Evolutionary conservation across 1,284 basidiomycete genomes (phyloP), one percentile per base, ranked within the genome.

Genomic region (Fomitiporia mediterranea): DNA sequence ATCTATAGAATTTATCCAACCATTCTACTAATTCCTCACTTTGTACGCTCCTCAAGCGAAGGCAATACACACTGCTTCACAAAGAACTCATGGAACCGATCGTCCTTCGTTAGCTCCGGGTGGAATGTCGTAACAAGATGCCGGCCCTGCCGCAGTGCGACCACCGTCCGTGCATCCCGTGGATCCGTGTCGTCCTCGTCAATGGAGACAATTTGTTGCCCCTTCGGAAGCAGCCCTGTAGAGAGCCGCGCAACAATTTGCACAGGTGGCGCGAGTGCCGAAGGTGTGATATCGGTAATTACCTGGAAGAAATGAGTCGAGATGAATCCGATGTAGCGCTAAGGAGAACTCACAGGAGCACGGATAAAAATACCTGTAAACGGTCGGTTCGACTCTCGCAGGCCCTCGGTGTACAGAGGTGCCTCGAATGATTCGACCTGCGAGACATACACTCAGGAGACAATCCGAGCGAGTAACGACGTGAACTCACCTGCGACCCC

Each of bases 351-450:
- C 63, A 91, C 87, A 1, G 96, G 96, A 35, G 96, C 96, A 39
- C 96, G 91, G 64, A 99, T 99, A 72, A 99, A 99, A 43, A 98
- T 81, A 0, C 91, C 92, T 34, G 81, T 85, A 70, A 95, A 97
- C 0, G 90, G 83, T 37, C 71, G 68, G 1, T 80, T 70, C 0
- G 88, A 68, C 49, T 88, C 72, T 32, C 77, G 72, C 11, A 98
- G 72, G 25, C 80, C 82, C 9, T 81, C 76, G 3, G 95, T 84
- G 19, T 73, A 66, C 9, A 98, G 74, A 0, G 82, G 78, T 0
- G 84, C 86, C 68, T 97, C 93, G 67, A 98, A 98, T 2, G 91
- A 94, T 67, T 95, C 94, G 5, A 93, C 76, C 89, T 91, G 61
- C 8, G 15, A 38, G 19, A 54, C 34, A 50, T 53, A 35, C 58